Conservation (phyloP, 139 green algal species). For the Parachlorella kessleri region DNA sequence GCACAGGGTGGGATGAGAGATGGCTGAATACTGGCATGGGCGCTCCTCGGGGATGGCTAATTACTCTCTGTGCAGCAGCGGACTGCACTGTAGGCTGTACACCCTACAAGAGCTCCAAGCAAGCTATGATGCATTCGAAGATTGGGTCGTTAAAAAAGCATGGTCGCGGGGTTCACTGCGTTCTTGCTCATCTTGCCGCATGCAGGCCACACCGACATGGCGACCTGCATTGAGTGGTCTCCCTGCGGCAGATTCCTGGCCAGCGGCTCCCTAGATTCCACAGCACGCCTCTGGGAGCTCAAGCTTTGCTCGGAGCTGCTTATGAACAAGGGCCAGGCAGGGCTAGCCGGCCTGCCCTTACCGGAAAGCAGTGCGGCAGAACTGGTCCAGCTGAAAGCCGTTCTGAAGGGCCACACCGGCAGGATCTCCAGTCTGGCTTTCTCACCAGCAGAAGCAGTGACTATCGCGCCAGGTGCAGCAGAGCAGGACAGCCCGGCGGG, state of each 20-base stretch:
- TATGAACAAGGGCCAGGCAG: background rate
- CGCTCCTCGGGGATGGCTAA: too few species aligned
- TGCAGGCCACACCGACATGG: too few species aligned
- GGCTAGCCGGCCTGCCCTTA: background rate
- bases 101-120: too few species aligned
- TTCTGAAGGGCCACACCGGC: background rate
- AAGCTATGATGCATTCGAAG: too few species aligned
- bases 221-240: background rate
- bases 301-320: background rate
- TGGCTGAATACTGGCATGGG: too few species aligned
- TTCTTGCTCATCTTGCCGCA: too few species aligned
- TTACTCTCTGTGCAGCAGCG: too few species aligned
- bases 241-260: background rate
- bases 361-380: background rate
- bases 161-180: too few species aligned
- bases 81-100: too few species aligned
- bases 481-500: background rate
- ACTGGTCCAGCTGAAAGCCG: background rate
- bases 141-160: too few species aligned
- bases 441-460: background rate
- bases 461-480: too few species aligned
- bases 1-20: too few species aligned
- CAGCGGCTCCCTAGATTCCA: background rate
- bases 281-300: background rate
- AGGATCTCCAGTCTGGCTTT: background rate